A percentile compares a stretch with the other conserved stretches of the same genome.
These are phyloP conservation scores for Nicotiana knightiana DNA, from an alignment of 257 asterid genomes.

Conservation along the genomic window DNA sequence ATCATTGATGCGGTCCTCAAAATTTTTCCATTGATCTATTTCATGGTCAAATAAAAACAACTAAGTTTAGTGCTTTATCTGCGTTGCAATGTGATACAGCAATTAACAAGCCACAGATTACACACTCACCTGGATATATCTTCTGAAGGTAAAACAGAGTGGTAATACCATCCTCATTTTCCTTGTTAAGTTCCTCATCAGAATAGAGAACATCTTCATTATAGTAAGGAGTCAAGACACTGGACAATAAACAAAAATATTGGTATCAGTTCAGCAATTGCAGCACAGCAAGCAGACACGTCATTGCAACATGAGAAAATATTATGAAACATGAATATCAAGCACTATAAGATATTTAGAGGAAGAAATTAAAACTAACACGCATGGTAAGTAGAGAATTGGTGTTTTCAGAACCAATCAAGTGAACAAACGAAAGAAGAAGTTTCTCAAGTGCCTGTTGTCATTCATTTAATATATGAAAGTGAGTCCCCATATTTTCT, in stretches of 20 bases:
- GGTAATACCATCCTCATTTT: constrained; percentile 94
- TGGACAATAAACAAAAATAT: constrained; percentile 28
- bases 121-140: constrained; percentile 85
- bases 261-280: constrained; percentile 1
- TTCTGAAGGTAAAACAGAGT: constrained; percentile 84
- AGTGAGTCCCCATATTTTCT: neutral
- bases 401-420: neutral
- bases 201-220: constrained; percentile 91
- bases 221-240: constrained; percentile 93
- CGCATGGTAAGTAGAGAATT: neutral
- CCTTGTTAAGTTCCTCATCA: constrained; percentile 73
- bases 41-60: constrained; percentile 12
- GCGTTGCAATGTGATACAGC: neutral
- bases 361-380: neutral
- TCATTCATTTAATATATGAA: neutral
- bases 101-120: neutral
- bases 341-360: neutral
- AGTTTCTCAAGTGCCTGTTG: neutral
- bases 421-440: neutral
- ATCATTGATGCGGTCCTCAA: constrained; percentile 62
- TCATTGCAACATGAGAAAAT: neutral
- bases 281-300: neutral
- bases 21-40: constrained; percentile 88
- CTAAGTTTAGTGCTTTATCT: neutral
- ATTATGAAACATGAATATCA: neutral